These are phyloP conservation scores for Sporothrix pseudoabietina DNA, from an alignment of 2,329 filamentous ascomycete species.

Conservation along the genomic window DNA sequence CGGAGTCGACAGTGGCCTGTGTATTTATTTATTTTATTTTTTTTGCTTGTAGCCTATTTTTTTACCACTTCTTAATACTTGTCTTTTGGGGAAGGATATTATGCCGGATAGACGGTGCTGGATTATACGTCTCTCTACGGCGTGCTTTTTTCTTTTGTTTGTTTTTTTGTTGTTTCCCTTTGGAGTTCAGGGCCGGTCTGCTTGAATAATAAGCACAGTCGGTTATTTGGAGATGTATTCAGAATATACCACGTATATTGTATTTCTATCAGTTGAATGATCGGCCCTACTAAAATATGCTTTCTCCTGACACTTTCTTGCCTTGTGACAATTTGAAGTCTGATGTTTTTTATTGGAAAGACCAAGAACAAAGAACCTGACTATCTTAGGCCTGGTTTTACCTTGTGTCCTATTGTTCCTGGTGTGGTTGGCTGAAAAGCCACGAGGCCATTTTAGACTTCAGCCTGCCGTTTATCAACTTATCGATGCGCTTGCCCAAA, in stretches of 20 bases:
- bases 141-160: not conserved
- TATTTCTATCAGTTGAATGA: not conserved
- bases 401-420: not conserved
- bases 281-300: not conserved
- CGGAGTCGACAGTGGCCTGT: not conserved
- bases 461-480: not conserved
- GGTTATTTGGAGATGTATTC: conserved; percentile 5
- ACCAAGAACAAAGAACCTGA: not conserved
- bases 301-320: not conserved
- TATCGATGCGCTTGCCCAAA: conserved; percentile 13
- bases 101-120: not conserved
- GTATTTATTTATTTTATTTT: not conserved
- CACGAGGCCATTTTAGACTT: not conserved
- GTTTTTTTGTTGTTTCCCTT: not conserved
- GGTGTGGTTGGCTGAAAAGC: conserved; percentile 3
- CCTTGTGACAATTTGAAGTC: not conserved
- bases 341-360: not conserved
- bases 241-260: not conserved
- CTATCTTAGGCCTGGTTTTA: not conserved
- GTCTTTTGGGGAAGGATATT: not conserved
- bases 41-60: not conserved
- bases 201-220: not conserved
- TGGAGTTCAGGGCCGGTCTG: not conserved
- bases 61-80: not conserved
- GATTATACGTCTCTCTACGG: not conserved